Percentiles rank a stretch among this genome's conserved stretches.
These are phyloP conservation scores for Fusarium austroafricanum DNA, from an alignment of 2,329 filamentous ascomycete genomes.

Conservation along the genomic window DNA sequence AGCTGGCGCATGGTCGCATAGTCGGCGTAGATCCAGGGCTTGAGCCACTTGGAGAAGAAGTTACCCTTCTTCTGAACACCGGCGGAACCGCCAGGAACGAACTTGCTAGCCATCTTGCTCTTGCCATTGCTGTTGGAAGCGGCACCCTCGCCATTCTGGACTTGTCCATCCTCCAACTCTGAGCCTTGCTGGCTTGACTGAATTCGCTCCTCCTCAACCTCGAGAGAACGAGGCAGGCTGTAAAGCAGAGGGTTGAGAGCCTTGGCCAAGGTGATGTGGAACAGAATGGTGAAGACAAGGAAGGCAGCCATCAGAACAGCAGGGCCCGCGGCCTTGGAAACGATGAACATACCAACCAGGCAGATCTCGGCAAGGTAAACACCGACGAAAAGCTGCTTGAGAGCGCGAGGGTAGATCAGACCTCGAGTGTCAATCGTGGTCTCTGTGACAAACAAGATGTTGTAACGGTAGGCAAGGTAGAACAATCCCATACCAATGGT, in stretches of 20 bases:
- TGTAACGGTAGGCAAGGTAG: slow-evolving; percentile 89
- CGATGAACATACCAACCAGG: slow-evolving; percentile 82
- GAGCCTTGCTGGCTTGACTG: slow-evolving; percentile 49
- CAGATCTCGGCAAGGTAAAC: slow-evolving; percentile 84
- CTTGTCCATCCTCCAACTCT: slow-evolving; percentile 39
- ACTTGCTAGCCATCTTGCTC: slow-evolving; percentile 36
- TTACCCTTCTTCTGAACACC: slow-evolving; percentile 60
- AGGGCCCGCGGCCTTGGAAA: slow-evolving; percentile 74
- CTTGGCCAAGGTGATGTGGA: slow-evolving; percentile 77
- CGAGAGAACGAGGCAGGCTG: slow-evolving; percentile 73
- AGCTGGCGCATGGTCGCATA: slow-evolving; percentile 77
- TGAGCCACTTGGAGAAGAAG: slow-evolving; percentile 71
- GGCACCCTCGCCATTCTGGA: slow-evolving; percentile 23
- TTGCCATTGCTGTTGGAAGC: slow-evolving; percentile 30
- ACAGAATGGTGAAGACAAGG: slow-evolving; percentile 79
- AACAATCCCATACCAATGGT: slow-evolving; percentile 80
- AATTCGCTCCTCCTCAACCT: slow-evolving; percentile 57
- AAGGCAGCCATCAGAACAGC: slow-evolving; percentile 80
- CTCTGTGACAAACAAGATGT: slow-evolving; percentile 84
- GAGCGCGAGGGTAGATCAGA: slow-evolving; percentile 84
- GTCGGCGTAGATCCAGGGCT: slow-evolving; percentile 80
- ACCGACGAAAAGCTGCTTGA: slow-evolving; percentile 87
- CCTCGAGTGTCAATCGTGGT: slow-evolving; percentile 88
- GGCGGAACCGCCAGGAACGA: slow-evolving; percentile 38
- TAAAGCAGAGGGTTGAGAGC: slow-evolving; percentile 78